Evolutionary conservation across 495 filamentous ascomycete species (phyloP).

Genomic region (Penicillium pulvis): DNA sequence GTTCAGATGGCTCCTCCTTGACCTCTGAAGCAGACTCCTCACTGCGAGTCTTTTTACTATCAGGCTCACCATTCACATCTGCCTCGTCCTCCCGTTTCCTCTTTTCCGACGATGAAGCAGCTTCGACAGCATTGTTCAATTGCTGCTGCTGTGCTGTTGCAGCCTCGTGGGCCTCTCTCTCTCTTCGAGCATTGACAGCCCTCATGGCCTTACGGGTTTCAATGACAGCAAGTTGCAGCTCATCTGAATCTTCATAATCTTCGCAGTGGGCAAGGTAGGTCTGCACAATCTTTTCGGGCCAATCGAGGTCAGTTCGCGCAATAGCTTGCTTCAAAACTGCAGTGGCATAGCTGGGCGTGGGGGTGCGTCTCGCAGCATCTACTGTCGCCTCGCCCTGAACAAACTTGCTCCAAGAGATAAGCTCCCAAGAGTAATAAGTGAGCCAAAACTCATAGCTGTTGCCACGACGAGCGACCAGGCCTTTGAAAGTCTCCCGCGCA

Average conservation of each 20-base stretch:
- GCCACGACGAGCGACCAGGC: slow-evolving; percentile 65
- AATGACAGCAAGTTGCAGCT: slow-evolving; percentile 68
- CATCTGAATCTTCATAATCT: slow-evolving; percentile 76
- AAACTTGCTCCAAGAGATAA: slow-evolving; percentile 66
- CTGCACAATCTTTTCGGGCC: slow-evolving; percentile 87
- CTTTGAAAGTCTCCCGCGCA: slow-evolving; percentile 74
- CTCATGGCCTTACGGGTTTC: slow-evolving; percentile 67
- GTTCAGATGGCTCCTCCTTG: slow-evolving; percentile 38
- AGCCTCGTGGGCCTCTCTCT: slow-evolving; percentile 63
- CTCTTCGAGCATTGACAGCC: slow-evolving; percentile 63
- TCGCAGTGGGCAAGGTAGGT: slow-evolving; percentile 83
- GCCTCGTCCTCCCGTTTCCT: slow-evolving; percentile 68
- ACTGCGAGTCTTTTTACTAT: slow-evolving; percentile 61
- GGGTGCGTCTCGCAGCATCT: slow-evolving; percentile 48
- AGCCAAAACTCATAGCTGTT: slow-evolving; percentile 92
- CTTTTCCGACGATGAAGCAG: slow-evolving; percentile 53
- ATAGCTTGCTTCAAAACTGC: slow-evolving; percentile 74
- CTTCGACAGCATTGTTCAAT: slow-evolving; percentile 21
- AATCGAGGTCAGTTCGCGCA: slow-evolving; percentile 71
- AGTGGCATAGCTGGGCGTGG: slow-evolving; percentile 65
- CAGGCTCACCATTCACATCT: slow-evolving; percentile 42
- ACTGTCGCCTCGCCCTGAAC: slow-evolving; percentile 50
- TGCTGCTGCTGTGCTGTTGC: slow-evolving; percentile 43
- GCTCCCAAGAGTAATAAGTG: slow-evolving; percentile 87
- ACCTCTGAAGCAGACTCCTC: slow-evolving; percentile 36